Evolutionary conservation across 2,329 filamentous ascomycete species (phyloP), one percentile per base, ranked within the genome.

Genomic region (Cadophora malorum): DNA sequence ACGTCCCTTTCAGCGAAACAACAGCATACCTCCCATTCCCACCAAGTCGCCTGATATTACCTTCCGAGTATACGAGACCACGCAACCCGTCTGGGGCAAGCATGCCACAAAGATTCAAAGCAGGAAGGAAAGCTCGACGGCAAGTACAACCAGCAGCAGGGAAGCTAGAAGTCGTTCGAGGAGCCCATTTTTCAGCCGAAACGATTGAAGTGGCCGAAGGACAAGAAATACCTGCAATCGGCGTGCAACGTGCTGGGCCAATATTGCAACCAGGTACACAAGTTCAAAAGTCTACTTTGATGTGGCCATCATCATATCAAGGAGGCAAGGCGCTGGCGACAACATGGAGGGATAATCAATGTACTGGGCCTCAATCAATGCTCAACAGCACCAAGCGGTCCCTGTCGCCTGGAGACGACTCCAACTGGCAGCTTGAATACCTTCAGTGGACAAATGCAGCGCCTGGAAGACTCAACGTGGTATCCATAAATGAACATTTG

Each of bases 261-360:
- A 45, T 45, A 6, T 6, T 45, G 38, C 7, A 12, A 45, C 8
- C 38, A 6, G 38, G 16, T 45, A 45, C 38, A 45, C 8, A 45
- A 45, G 7, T 45, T 45, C 38, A 45, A 45, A 12, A 9, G 38
- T 45, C 14, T 45, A 45, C 14, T 6, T 3, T 45, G 16, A 12
- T 45, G 38, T 45, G 38, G 38, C 38, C 38, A 45, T 45, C 38
- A 45, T 6, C 38, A 45, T 6, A 9, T 45, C 38, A 45, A 12
- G 38, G n/a, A 21, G 47, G 47, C 47, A 50, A 50, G 47, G 47
- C 47, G 47, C 47, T 50, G 47, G 47, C 47, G 47, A 50, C n/a
- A 23, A 50, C 5, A 50, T 50, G 47, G 47, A 19, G 47, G 47
- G 47, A 23, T 50, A 21, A 50, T 50, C 47, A 21, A 50, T 23